Base-by-base conservation (phyloP, 495 filamentous ascomycete genomes). In the Podospora anserina region DNA sequence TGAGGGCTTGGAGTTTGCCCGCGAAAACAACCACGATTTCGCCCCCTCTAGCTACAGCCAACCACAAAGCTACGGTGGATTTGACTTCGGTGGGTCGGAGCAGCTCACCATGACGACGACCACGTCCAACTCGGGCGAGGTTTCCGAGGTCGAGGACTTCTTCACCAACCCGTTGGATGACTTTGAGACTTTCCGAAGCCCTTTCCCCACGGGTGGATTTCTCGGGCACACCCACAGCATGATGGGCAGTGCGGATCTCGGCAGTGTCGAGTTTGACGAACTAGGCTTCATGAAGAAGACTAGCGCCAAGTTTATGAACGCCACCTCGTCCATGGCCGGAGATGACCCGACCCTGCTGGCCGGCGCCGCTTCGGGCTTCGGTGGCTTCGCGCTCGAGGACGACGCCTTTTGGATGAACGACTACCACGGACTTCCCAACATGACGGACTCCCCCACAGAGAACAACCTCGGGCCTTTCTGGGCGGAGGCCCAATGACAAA, bases 61-160 rank as follows among this genome's bases (percentile, higher is more conserved):
- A 72, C 80, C 88, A 28, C 89, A 88, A 28, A 89, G 89, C 59
- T 92, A 88, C 74, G 83, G 86, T 57, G 87, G 87, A 64, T 90
- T 89, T 67, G 88, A 91, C 68, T 90, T 85, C 69, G 82, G 82
- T 68, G 78, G 82, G 26, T 79, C 79, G 2, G 84, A 84, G 66
- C 83, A 83, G 61, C 81, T 86, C 61, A 86, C 84, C 5, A 80
- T 88, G 66, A 82, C 81, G 16, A 78, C 75, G 34, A 77, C 86
- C 6, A 89, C 89, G 2, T 92, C 90, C 3, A 92, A 89, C 9
- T 92, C 90, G 2, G 90, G 90, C 34, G 90, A 92, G 68, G 86
- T 90, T 32, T 92, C 90, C 16, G 90, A 92, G 76, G 86, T 86
- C 16, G 90, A 91, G 64, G 91, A 93, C 61, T 83, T 84, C 72